phyloP scores from a whole-genome alignment of 345 rosid genomes.

The Conringia planisiliqua region DNA sequence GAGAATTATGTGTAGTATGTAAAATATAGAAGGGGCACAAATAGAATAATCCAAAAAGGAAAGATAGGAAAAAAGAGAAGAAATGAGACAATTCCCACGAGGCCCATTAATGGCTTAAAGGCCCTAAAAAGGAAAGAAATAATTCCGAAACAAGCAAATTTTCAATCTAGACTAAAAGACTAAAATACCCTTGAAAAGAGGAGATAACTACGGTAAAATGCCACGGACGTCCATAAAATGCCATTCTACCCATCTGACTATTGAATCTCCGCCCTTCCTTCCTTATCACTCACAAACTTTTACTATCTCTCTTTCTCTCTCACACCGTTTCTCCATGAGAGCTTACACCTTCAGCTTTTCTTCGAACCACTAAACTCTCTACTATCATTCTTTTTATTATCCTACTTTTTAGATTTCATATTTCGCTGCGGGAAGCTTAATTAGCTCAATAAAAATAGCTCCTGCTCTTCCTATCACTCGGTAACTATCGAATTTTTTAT shows the following conservation, averaged over 20 bases:
- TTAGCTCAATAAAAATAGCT: constrained; percentile 13
- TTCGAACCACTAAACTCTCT: constrained; percentile 29
- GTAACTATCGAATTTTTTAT: constrained; percentile 5
- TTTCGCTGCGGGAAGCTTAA: background rate
- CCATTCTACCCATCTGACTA: constrained; percentile 53
- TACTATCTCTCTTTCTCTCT: constrained; percentile 32
- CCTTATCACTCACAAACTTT: constrained; percentile 68
- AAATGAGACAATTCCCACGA: background rate
- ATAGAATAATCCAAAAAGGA: background rate
- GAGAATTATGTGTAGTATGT: background rate
- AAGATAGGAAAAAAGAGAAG: background rate
- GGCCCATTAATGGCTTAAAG: constrained; percentile 21
- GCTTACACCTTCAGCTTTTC: constrained; percentile 32
- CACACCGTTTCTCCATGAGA: constrained; percentile 29
- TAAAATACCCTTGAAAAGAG: constrained; percentile 1
- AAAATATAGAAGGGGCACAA: background rate
- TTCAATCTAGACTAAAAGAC: background rate
- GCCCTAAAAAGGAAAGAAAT: constrained; percentile 5
- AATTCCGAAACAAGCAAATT: background rate
- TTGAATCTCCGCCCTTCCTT: constrained; percentile 99
- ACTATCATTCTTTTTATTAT: background rate
- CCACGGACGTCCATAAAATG: constrained; percentile 55
- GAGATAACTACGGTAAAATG: constrained; percentile 32
- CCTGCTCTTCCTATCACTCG: constrained; percentile 8
- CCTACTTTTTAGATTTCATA: background rate